Evolutionary conservation across 345 rosid genomes (phyloP).

Genomic region (Eutrema japonicum): DNA sequence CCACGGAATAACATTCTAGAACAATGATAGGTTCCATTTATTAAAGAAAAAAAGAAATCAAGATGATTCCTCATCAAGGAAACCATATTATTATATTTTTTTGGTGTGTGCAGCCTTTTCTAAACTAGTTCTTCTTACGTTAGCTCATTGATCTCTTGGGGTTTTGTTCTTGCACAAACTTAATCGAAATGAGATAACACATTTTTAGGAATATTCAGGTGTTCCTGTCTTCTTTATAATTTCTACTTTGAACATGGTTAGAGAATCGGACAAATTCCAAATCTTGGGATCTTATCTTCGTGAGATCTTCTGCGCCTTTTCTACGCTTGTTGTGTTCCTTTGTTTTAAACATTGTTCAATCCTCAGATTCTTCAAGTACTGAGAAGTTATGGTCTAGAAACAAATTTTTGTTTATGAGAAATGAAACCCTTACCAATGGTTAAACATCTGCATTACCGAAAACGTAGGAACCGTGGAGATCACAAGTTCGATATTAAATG

Average conservation of each 20-base stretch:
- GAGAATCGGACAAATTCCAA: constrained; percentile 34
- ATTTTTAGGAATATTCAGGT: constrained; percentile 42
- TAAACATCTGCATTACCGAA: no score
- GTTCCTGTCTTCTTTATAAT: constrained; percentile 40
- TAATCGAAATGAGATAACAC: constrained; percentile 7
- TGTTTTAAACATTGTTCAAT: constrained; percentile 15
- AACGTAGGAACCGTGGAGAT: no score
- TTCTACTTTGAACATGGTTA: constrained; percentile 41
- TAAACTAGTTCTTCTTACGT: constrained; percentile 16
- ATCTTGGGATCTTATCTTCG: constrained; percentile 37
- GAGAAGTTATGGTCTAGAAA: constrained; percentile 22
- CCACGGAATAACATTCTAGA: constrained; percentile 41
- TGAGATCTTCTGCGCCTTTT: constrained; percentile 44
- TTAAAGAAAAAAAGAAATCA: background rate
- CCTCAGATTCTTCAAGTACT: constrained; percentile 27
- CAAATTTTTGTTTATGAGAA: background rate
- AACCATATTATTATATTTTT: background rate
- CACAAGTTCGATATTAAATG: no score
- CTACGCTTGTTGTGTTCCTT: constrained; percentile 36
- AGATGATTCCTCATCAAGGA: constrained; percentile 7
- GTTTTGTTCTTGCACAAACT: constrained; percentile 12
- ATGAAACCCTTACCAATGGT: background rate
- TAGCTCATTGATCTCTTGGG: constrained; percentile 26
- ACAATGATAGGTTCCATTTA: constrained; percentile 12
- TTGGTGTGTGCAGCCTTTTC: background rate